Evolutionary conservation across 164 flowering plant genomes (phyloP).

Genomic region (grape (Vitis vinifera)): DNA sequence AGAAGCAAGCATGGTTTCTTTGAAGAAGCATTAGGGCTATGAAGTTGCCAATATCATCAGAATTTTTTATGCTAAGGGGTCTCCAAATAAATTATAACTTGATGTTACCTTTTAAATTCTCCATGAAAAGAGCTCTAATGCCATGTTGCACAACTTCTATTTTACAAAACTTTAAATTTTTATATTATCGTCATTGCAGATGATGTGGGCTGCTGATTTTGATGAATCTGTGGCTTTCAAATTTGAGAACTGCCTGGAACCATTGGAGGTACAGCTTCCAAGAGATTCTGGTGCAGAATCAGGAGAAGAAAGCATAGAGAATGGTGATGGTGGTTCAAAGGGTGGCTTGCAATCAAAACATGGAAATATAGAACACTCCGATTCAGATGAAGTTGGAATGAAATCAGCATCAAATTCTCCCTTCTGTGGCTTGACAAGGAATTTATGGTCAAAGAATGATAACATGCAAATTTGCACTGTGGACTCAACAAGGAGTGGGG

Average conservation of each 20-base stretch:
- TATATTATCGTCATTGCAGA: slow-evolving; percentile 41
- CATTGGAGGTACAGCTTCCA: slow-evolving; percentile 55
- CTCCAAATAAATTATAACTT: too few species aligned
- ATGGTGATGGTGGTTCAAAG: slow-evolving; percentile 32
- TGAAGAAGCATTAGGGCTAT: too few species aligned
- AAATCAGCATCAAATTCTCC: slow-evolving; percentile 43
- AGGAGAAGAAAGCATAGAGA: slow-evolving; percentile 35
- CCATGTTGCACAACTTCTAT: too few species aligned
- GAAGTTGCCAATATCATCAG: too few species aligned
- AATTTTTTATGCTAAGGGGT: too few species aligned
- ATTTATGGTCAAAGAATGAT: slow-evolving; percentile 64
- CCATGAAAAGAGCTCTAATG: too few species aligned
- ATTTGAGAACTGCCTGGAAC: slow-evolving; percentile 59
- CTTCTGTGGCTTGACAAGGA: slow-evolving; percentile 79
- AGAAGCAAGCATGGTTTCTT: too few species aligned
- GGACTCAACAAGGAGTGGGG: slow-evolving; percentile 50
- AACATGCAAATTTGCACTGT: slow-evolving; percentile 33
- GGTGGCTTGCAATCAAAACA: slow-evolving; percentile 33
- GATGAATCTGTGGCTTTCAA: slow-evolving; percentile 51
- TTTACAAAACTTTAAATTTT: background rate
- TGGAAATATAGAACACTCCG: slow-evolving; percentile 29
- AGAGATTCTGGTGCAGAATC: slow-evolving; percentile 35
- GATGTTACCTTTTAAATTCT: too few species aligned
- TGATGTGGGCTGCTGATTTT: slow-evolving; percentile 99
- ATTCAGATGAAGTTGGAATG: slow-evolving; percentile 37